Evolutionary conservation across 768 basidiomycete genomes (phyloP).

Genomic region (Mycena metata): DNA sequence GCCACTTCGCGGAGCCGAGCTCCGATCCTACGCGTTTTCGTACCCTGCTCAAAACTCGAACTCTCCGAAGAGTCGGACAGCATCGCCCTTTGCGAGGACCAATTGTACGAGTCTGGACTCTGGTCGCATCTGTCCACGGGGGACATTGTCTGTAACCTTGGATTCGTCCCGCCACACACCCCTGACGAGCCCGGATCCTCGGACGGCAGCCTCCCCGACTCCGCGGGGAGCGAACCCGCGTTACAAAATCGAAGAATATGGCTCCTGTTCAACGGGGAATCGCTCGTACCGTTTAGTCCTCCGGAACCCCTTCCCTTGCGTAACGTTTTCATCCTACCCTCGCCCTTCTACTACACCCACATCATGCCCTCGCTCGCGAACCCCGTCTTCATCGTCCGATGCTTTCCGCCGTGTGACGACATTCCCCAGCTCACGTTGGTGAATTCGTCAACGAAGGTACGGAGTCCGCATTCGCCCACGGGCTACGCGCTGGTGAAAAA

Average conservation of each 20-base stretch:
- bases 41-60: conserved; percentile 67
- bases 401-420: conserved; percentile 54
- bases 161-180: conserved; percentile 70
- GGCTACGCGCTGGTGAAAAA: conserved; percentile 73
- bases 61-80: conserved; percentile 60
- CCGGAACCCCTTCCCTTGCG: conserved; percentile 67
- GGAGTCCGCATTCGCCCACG: conserved; percentile 70
- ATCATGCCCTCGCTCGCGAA: conserved; percentile 62
- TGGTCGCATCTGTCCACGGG: conserved; percentile 85
- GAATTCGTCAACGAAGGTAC: conserved; percentile 60
- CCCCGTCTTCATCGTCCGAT: conserved; percentile 52
- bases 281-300: conserved; percentile 72
- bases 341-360: conserved; percentile 83
- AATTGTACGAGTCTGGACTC: conserved; percentile 74
- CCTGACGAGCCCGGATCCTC: conserved; percentile 46
- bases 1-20: conserved; percentile 76
- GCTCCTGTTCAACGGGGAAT: conserved; percentile 80
- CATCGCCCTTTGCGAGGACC: conserved; percentile 73
- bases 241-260: conserved; percentile 57
- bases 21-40: conserved; percentile 80
- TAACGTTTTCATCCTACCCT: conserved; percentile 74
- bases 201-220: conserved; percentile 40
- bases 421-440: conserved; percentile 65
- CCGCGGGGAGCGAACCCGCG: conserved; percentile 31
- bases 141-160: conserved; percentile 85